Base-by-base conservation (phyloP, 495 filamentous ascomycete genomes). In the Hypoxylon crocopeplum region DNA sequence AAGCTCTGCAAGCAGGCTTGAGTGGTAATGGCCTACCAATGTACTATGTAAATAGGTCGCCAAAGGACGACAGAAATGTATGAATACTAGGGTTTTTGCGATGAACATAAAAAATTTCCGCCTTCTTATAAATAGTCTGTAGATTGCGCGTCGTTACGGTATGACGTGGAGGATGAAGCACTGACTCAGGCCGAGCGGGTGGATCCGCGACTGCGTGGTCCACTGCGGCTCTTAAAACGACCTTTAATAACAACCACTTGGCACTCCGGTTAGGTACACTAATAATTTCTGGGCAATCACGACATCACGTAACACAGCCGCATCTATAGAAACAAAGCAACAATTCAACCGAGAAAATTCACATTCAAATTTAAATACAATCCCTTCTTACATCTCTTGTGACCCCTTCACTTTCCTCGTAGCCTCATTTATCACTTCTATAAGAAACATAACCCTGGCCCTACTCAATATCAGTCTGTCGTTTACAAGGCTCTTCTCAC, bases 41-140 rank as follows among this genome's bases (percentile, higher is more conserved):
- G 54, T 64, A 64, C 54, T 64, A 64, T 64, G 60, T 64, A 64
- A 64, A 64, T 64, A 64, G 10, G 48, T 47, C 38, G 47, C 48
- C 37, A 48, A 40, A 52, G 24, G 20, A 19, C 24, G 60, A 54
- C 54, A 27, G 24, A 49, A 64, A 54, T 64, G 60, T 64, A 64
- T 64, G 60, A 59, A 54, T 64, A 64, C 16, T 58, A 45, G 38
- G 60, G 32, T 53, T 54, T 63, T n/a, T 58, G 46, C 51, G 20
- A 64, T 63, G 53, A 63, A 49, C 40, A 63, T 48, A 63, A 40
- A 27, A 48, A 24, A n/a, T n/a, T 47, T 27, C n/a, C 24, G 7
- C 32, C 20, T 39, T 45, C 19, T 25, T 47, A 3, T 27, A 3
- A 27, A 27, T 27, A 27, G 3, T 8, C 8, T 27, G 24, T 8